phyloP scores from a whole-genome alignment of 2,329 filamentous ascomycete species.

The Neonectria punicea region DNA sequence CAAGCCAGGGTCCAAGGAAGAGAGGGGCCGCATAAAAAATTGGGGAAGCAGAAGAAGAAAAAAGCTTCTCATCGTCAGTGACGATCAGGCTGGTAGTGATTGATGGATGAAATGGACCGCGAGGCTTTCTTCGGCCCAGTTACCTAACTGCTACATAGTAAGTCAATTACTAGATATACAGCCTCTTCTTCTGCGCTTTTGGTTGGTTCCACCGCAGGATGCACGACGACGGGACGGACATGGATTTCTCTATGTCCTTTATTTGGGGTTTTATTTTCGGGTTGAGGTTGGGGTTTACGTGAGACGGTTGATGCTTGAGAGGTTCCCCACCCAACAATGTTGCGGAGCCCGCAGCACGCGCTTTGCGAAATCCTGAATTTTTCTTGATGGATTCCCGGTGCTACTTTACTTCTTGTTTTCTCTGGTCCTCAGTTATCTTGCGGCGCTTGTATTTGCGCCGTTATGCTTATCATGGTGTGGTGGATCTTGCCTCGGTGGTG shows the following conservation, averaged over 20 bases:
- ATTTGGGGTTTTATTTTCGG: conserved; percentile 3
- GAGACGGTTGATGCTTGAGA: conserved; percentile 25
- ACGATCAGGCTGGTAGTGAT: conserved; percentile 29
- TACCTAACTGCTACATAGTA: no score
- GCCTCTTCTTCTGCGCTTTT: not conserved
- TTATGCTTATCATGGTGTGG: not conserved
- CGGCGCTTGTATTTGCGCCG: conserved; percentile 1
- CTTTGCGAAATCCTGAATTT: not conserved
- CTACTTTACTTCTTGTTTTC: not conserved
- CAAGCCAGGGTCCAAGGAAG: conserved; percentile 22
- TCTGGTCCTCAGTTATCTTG: not conserved
- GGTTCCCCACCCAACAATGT: not conserved
- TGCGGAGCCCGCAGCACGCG: conserved; percentile 1
- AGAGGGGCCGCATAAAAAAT: conserved; percentile 32
- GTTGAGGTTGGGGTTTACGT: conserved; percentile 28
- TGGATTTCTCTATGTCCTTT: conserved; percentile 8
- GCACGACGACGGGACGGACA: not conserved
- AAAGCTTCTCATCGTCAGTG: conserved; percentile 26
- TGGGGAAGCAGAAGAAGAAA: conserved; percentile 21
- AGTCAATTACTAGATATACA: no score
- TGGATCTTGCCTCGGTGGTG: not conserved
- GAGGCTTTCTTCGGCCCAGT: conserved; percentile 3
- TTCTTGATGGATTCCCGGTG: conserved; percentile 6
- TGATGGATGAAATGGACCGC: not conserved
- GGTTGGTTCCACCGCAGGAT: not conserved